Percentiles rank a stretch among this genome's conserved stretches.
These are phyloP conservation scores for Colletotrichum musae DNA, from an alignment of 2,329 filamentous ascomycete genomes.

Conservation along the genomic window DNA sequence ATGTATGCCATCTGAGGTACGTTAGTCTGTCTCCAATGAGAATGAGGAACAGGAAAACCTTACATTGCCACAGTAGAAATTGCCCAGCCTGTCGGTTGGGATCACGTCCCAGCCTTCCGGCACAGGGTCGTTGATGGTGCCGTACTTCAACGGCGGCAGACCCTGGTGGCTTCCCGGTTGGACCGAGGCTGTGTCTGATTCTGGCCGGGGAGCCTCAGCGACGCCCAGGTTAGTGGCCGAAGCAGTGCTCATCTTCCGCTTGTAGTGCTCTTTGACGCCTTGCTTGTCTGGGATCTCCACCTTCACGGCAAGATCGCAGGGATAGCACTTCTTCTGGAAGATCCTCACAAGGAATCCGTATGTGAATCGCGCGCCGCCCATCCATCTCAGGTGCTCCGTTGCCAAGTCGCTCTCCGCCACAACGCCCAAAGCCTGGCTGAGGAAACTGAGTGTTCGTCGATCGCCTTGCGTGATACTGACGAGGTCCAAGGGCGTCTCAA, in stretches of 20 bases:
- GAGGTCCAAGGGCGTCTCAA: constrained; percentile 87
- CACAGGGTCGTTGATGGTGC: constrained; percentile 82
- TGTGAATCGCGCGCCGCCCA: constrained; percentile 89
- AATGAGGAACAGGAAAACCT: constrained; percentile 46
- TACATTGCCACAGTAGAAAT: constrained; percentile 93
- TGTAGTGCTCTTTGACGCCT: constrained; percentile 81
- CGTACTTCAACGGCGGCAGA: constrained; percentile 82
- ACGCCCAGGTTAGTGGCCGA: constrained; percentile 48
- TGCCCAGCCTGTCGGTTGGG: constrained; percentile 84
- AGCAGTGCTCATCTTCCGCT: constrained; percentile 58
- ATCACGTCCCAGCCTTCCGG: constrained; percentile 83
- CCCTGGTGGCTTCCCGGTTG: constrained; percentile 58
- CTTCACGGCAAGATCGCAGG: constrained; percentile 90
- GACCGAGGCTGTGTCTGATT: constrained; percentile 34
- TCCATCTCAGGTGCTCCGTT: constrained; percentile 93
- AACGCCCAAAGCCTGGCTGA: constrained; percentile 91
- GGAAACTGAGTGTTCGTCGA: constrained; percentile 83
- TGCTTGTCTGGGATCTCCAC: constrained; percentile 84
- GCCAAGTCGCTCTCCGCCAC: constrained; percentile 91
- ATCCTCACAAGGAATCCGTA: constrained; percentile 86
- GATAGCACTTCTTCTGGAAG: constrained; percentile 83
- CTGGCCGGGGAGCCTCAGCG: constrained; percentile 39
- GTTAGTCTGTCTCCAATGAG: constrained; percentile 32
- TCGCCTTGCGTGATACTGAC: constrained; percentile 89
- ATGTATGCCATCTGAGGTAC: constrained; percentile 83